These are phyloP conservation scores for Ascochyta lentis DNA, from an alignment of 2,329 filamentous ascomycete species.

Conservation along the genomic window DNA sequence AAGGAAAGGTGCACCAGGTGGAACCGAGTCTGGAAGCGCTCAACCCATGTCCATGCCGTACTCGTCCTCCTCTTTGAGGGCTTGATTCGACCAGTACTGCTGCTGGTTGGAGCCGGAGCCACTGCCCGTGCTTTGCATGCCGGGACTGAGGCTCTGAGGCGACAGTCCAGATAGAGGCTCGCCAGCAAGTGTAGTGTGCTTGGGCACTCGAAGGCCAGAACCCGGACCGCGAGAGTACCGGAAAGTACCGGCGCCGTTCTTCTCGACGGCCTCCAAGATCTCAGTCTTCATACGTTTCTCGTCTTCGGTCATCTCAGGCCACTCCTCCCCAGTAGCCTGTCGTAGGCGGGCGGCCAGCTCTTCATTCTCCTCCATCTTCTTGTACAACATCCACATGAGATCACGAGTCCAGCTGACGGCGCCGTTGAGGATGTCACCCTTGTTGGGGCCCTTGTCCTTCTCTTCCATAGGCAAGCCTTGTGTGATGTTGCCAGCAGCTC, in stretches of 20 bases:
- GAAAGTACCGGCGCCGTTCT: slow-evolving; percentile 77
- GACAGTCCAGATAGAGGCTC: slow-evolving; percentile 68
- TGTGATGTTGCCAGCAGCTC: slow-evolving; percentile 85
- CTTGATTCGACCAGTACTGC: slow-evolving; percentile 61
- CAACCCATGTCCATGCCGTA: slow-evolving; percentile 73
- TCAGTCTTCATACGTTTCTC: slow-evolving; percentile 96
- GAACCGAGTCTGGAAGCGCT: slow-evolving; percentile 19
- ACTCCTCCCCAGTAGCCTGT: slow-evolving; percentile 49
- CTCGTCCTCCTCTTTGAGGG: slow-evolving; percentile 95
- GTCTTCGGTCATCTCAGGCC: slow-evolving; percentile 72
- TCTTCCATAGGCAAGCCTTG: slow-evolving; percentile 93
- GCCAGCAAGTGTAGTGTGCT: slow-evolving; percentile 90
- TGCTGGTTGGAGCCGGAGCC: slow-evolving; percentile 59
- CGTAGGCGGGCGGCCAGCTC: slow-evolving; percentile 75
- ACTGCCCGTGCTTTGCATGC: slow-evolving; percentile 70
- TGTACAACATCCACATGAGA: slow-evolving; percentile 94
- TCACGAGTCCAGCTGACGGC: slow-evolving; percentile 97
- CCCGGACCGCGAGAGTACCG: slow-evolving; percentile 84
- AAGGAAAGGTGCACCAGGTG: slow-evolving; percentile 14
- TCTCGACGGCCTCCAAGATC: slow-evolving; percentile 83
- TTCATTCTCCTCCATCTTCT: slow-evolving; percentile 88
- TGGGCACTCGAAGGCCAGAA: slow-evolving; percentile 86
- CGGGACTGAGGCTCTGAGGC: slow-evolving; percentile 63
- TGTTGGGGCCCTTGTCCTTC: slow-evolving; percentile 98
- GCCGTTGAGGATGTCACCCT: slow-evolving; percentile 97